phyloP scores from a whole-genome alignment of 768 basidiomycete species.

The Gloeostereum incarnatum region DNA sequence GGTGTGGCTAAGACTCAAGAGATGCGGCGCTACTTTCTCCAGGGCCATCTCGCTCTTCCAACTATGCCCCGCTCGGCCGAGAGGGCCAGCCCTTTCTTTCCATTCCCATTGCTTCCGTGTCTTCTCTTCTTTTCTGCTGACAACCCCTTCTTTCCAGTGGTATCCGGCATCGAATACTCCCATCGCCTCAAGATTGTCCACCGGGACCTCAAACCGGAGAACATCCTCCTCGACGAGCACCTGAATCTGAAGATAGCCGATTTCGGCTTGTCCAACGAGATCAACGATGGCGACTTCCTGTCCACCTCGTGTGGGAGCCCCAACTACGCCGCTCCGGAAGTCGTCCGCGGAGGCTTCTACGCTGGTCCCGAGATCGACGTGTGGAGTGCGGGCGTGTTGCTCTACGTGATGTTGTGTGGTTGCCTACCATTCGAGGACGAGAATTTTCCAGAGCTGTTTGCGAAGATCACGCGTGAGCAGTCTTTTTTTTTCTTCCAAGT shows the following conservation, averaged over 20 bases:
- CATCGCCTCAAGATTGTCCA: slow-evolving; percentile 94
- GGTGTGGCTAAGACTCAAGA: too few relatives aligned
- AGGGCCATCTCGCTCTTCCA: too few relatives aligned
- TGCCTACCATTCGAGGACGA: slow-evolving; percentile 96
- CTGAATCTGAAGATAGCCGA: slow-evolving; percentile 92
- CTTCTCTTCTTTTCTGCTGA: too few relatives aligned
- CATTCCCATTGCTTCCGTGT: too few relatives aligned
- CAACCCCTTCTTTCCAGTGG: too few relatives aligned
- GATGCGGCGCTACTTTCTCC: too few relatives aligned
- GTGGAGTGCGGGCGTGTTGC: slow-evolving; percentile 96
- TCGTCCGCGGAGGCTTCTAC: slow-evolving; percentile 91
- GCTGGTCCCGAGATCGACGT: slow-evolving; percentile 98
- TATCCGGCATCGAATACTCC: slow-evolving; percentile 96
- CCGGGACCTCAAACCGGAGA: slow-evolving; percentile 92
- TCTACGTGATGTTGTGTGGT: slow-evolving; percentile 97
- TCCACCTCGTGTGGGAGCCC: slow-evolving; percentile 97
- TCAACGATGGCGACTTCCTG: slow-evolving; percentile 93
- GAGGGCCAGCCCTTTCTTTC: too few relatives aligned
- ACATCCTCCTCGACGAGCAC: slow-evolving; percentile 75
- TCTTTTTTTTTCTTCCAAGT: slow-evolving; percentile 9
- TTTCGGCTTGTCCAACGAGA: slow-evolving; percentile 92
- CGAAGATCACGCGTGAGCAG: slow-evolving; percentile 88
- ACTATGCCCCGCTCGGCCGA: too few relatives aligned
- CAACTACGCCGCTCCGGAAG: slow-evolving; percentile 98
- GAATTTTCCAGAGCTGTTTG: slow-evolving; percentile 85